Base-by-base conservation (phyloP, 202 grass and related monocot species). In the Saccharum hybrid region DNA sequence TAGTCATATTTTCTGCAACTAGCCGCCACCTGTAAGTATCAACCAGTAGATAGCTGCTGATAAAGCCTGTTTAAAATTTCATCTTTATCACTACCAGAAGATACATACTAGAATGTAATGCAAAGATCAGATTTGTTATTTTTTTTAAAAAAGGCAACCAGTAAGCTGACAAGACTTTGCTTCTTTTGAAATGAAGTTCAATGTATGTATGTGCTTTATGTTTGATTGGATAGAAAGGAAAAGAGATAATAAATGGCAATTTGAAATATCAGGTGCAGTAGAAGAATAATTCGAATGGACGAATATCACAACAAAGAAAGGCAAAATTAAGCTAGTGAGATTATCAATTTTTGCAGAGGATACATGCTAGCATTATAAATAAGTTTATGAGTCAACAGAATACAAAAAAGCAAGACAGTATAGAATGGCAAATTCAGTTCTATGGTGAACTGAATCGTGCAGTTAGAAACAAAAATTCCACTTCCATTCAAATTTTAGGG, bases 31-130 rank as follows among this genome's bases (percentile, higher is more conserved):
- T 98, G 96, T 95, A 94, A 96, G 89, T 92, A 79, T 98, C 76
- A 98, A 93, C 96, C 96, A 98, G 96, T 93, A 90, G 90, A 98
- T 49, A 98, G 94, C 94, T 94, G 92, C 94, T 97, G 81, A 87
- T 92, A 94, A 94, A 97, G 85, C 92, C 96, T 98, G 96, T 95
- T 95, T 77, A 75, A 83, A 90, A 92, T 89, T 90, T 87, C 71
- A 80, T 91, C 83, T 89, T 81, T 59, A 94, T 94, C 90, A 94
- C 87, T 89, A 77, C 74, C 68, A 88, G 68, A 86, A 74, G 23
- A 79, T 83, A 76, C 68, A 49, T 12, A 19, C 72, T 54, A 84
- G 65, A 81, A 82, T 68, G 60, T 23, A 78, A 39, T 67, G 41
- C 1, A 76, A 68, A 75, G n/a, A 23, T 64, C 36, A 42, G 14